Evolutionary conservation across 2,329 filamentous ascomycete genomes (phyloP).

Genomic region (Colletotrichum coccodes): DNA sequence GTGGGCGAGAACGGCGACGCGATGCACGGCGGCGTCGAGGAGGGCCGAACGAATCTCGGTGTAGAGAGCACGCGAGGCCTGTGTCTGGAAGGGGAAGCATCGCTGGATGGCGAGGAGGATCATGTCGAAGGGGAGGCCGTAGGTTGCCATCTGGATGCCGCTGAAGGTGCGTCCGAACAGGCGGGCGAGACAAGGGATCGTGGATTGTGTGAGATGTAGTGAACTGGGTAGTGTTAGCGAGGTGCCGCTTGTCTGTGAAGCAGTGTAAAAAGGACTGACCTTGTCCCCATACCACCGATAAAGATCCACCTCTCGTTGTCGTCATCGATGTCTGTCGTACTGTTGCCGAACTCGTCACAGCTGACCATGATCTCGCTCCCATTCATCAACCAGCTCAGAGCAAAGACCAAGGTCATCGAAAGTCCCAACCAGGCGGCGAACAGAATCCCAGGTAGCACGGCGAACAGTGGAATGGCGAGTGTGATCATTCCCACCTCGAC

Average conservation of each 20-base stretch:
- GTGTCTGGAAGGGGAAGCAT: slow-evolving; percentile 42
- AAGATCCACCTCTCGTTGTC: slow-evolving; percentile 48
- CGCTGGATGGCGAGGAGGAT: slow-evolving; percentile 47
- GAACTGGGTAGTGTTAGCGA: slow-evolving; percentile 35
- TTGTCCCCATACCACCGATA: slow-evolving; percentile 45
- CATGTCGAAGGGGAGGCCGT: slow-evolving; percentile 64
- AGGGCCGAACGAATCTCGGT: slow-evolving; percentile 47
- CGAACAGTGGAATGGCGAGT: slow-evolving; percentile 38
- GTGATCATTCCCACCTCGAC: slow-evolving; percentile 41
- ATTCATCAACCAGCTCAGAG: slow-evolving; percentile 43
- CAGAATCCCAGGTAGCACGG: slow-evolving; percentile 42
- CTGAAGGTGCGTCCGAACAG: slow-evolving; percentile 54
- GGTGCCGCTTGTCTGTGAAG: background rate
- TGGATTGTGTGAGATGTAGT: slow-evolving; percentile 40
- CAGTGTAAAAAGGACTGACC: slow-evolving; percentile 34
- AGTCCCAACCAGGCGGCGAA: slow-evolving; percentile 40
- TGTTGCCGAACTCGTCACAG: slow-evolving; percentile 37
- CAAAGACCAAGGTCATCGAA: slow-evolving; percentile 37
- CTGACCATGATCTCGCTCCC: slow-evolving; percentile 35
- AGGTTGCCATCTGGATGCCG: slow-evolving; percentile 60
- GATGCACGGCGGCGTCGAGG: slow-evolving; percentile 42
- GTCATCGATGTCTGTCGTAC: slow-evolving; percentile 39
- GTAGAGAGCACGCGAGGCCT: slow-evolving; percentile 45
- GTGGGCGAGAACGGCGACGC: slow-evolving; percentile 52
- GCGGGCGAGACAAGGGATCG: slow-evolving; percentile 45